A percentile compares a stretch with the other conserved stretches of the same genome.
Evolutionary conservation across 768 basidiomycete genomes (phyloP).

Genomic region (Pholiota conissans): DNA sequence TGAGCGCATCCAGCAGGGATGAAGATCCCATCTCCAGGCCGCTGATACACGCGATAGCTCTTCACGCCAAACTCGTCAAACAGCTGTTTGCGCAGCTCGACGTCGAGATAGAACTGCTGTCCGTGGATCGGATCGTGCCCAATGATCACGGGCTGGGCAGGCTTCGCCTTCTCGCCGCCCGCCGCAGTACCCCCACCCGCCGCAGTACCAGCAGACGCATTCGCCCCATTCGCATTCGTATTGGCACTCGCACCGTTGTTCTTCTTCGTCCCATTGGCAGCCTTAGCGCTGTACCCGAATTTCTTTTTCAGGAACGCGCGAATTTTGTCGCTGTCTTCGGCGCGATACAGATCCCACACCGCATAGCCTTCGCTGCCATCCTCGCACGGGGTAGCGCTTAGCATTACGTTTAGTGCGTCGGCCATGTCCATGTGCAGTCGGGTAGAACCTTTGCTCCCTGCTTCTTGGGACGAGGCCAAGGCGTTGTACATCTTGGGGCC

Average conservation of each 20-base stretch:
- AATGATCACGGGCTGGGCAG: slow-evolving; percentile 28
- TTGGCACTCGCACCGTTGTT: background rate
- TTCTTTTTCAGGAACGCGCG: slow-evolving; percentile 71
- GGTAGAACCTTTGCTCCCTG: slow-evolving; percentile 81
- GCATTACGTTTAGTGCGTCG: slow-evolving; percentile 91
- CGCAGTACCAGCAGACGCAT: background rate
- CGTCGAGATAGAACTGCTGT: slow-evolving; percentile 85
- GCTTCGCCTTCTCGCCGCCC: slow-evolving; percentile 16
- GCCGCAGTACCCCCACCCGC: slow-evolving; percentile 2
- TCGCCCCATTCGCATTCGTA: background rate
- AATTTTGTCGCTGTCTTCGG: slow-evolving; percentile 78
- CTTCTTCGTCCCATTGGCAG: slow-evolving; percentile 2
- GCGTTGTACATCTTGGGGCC: slow-evolving; percentile 98
- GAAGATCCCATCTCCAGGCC: slow-evolving; percentile 90
- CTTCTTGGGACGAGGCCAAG: slow-evolving; percentile 64
- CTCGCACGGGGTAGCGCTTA: slow-evolving; percentile 56
- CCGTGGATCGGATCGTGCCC: slow-evolving; percentile 87
- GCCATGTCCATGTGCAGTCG: slow-evolving; percentile 94
- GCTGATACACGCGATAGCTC: slow-evolving; percentile 86
- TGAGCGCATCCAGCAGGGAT: slow-evolving; percentile 94
- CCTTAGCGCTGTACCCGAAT: slow-evolving; percentile 33
- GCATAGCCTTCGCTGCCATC: slow-evolving; percentile 77
- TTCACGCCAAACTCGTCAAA: slow-evolving; percentile 66
- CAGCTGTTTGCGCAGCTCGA: slow-evolving; percentile 63
- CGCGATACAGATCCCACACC: slow-evolving; percentile 88